Conservation (phyloP, 345 rosid species). For the Clausena lansium region DNA sequence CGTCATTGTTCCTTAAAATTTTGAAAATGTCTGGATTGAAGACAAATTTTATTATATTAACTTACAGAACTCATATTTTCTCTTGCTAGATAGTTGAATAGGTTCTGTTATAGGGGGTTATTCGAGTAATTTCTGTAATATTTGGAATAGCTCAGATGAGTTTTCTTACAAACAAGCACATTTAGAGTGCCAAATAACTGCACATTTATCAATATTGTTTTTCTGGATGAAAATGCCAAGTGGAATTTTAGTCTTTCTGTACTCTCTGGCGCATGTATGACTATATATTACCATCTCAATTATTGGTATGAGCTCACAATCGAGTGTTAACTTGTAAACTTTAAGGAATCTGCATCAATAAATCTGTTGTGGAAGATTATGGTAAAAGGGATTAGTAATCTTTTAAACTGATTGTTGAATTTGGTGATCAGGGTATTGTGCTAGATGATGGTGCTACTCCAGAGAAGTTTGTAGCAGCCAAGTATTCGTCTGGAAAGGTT, state of each 20-base stretch:
- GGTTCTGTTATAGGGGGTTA: not conserved
- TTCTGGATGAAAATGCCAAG: not conserved
- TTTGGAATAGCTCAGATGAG: not conserved
- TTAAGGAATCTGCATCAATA: not conserved
- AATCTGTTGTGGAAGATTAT: not conserved
- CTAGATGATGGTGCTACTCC: constrained; percentile 50
- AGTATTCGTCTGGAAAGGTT: constrained; percentile 86
- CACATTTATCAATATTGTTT: not conserved
- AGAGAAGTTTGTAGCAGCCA: constrained; percentile 88
- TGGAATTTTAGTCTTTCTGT: not conserved
- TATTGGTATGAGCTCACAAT: not conserved
- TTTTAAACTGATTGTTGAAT: constrained; percentile 20
- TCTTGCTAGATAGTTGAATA: not conserved
- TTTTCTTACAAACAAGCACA: not conserved
- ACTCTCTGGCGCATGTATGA: not conserved
- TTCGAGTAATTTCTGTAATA: not conserved
- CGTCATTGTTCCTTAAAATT: not conserved
- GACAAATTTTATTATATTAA: not conserved
- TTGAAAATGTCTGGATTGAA: not conserved
- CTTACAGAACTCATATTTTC: not conserved
- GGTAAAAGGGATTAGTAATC: not conserved
- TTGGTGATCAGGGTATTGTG: constrained; percentile 64
- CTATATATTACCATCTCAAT: not conserved
- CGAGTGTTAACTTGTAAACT: not conserved
- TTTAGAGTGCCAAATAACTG: not conserved